Evolutionary conservation across 2,329 filamentous ascomycete species (phyloP).

Genomic region (Aspergillus pseudonomiae): DNA sequence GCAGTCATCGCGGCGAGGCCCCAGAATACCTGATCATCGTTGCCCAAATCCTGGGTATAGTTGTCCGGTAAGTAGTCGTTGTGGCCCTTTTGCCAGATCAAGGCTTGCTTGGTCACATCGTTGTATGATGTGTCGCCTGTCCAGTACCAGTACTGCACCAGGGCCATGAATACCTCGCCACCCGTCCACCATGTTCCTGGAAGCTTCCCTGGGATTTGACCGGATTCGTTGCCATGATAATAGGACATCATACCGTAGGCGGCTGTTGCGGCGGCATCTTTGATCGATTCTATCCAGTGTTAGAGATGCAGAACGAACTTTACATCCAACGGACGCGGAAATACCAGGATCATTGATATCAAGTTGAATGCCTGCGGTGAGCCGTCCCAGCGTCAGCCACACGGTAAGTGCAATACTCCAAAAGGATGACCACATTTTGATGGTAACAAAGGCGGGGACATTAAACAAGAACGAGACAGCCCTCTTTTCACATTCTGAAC

Average conservation of each 20-base stretch:
- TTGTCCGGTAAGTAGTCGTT: constrained; percentile 47
- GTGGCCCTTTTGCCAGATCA: constrained; percentile 43
- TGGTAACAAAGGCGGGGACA: background rate
- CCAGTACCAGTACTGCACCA: constrained; percentile 49
- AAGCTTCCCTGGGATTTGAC: constrained; percentile 57
- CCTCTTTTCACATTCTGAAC: background rate
- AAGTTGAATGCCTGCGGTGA: background rate
- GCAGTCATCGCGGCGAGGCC: constrained; percentile 59
- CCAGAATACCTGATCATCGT: constrained; percentile 64
- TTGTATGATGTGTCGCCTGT: constrained; percentile 47
- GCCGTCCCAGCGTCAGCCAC: background rate
- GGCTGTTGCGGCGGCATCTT: constrained; percentile 43
- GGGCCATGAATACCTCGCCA: constrained; percentile 53
- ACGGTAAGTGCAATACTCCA: background rate
- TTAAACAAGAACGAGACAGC: background rate
- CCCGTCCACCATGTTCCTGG: constrained; percentile 79
- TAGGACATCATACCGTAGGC: constrained; percentile 56
- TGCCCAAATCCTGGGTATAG: constrained; percentile 49
- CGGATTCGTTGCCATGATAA: constrained; percentile 57
- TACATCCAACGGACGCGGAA: too few relatives aligned
- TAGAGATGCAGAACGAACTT: background rate
- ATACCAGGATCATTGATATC: constrained; percentile 1
- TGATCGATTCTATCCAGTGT: constrained; percentile 44
- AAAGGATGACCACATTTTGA: background rate
- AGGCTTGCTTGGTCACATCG: constrained; percentile 37